Conservation (phyloP, 257 asterid genomes). For the Orobanche coerulescens region DNA sequence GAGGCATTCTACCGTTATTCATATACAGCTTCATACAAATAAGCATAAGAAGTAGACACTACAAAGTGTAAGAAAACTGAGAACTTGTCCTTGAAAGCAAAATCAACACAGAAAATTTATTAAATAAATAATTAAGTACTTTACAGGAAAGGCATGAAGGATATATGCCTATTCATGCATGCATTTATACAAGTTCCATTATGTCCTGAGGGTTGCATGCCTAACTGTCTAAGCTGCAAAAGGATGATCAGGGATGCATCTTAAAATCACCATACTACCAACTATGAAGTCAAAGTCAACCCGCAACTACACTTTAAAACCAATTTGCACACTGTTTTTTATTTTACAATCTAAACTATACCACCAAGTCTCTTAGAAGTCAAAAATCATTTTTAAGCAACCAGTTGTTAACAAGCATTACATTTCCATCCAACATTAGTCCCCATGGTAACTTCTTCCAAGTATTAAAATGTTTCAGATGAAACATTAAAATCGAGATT, state of each 20-base stretch:
- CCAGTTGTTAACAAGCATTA: neutral
- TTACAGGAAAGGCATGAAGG: neutral
- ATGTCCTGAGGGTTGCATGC: neutral
- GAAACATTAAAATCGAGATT: neutral
- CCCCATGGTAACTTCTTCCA: conserved; percentile 4
- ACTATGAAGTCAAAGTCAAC: neutral
- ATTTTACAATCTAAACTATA: conserved; percentile 7
- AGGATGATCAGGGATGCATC: neutral
- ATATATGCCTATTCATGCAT: neutral
- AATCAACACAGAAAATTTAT: too few relatives aligned
- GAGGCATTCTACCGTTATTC: neutral
- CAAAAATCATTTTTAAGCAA: neutral
- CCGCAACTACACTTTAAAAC: conserved; percentile 5
- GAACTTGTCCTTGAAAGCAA: neutral
- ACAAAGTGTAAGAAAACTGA: neutral
- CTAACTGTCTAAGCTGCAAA: neutral
- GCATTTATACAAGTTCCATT: neutral
- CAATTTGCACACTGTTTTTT: neutral
- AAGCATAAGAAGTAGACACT: neutral
- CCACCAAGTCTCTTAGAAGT: conserved; percentile 4
- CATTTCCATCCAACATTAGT: neutral
- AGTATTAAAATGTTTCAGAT: neutral
- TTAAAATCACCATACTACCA: neutral
- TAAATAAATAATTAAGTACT: too few relatives aligned
- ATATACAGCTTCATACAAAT: neutral